Evolutionary conservation across 2,329 filamentous ascomycete species (phyloP).

Genomic region (Macrophomina phaseolina): DNA sequence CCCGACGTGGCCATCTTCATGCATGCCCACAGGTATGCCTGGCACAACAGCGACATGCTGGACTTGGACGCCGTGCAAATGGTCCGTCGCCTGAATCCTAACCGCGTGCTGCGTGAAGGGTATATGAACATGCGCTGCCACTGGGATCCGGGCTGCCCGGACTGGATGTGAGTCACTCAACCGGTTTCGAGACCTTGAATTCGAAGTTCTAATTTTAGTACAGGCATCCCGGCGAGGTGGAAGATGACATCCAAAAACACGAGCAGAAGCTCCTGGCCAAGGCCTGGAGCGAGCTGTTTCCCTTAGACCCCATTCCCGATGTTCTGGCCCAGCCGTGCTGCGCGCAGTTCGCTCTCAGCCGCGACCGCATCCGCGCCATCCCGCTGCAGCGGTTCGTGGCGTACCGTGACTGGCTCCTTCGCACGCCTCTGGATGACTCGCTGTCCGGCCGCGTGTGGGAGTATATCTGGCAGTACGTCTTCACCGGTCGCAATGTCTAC

Average conservation of each 20-base stretch:
- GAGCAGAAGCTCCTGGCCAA: conserved; percentile 53
- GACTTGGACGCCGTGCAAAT: conserved; percentile 53
- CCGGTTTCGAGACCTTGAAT: too few relatives aligned
- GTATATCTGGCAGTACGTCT: conserved; percentile 69
- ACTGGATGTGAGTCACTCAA: conserved; percentile 49
- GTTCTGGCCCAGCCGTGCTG: conserved; percentile 68
- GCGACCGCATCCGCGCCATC: conserved; percentile 61
- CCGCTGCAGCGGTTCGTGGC: conserved; percentile 61
- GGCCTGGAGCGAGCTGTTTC: conserved; percentile 56
- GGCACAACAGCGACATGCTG: conserved; percentile 63
- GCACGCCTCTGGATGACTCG: conserved; percentile 61
- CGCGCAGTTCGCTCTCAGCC: conserved; percentile 66
- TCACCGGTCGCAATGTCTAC: conserved; percentile 56
- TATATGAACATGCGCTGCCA: conserved; percentile 63
- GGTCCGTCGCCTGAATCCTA: conserved; percentile 51
- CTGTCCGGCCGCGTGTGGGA: conserved; percentile 67
- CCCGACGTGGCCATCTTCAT: conserved; percentile 66
- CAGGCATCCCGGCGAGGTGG: conserved; percentile 48
- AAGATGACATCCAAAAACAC: conserved; percentile 46
- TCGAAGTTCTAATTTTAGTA: neutral
- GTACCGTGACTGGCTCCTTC: conserved; percentile 66
- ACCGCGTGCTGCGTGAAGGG: conserved; percentile 54
- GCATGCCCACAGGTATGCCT: conserved; percentile 63
- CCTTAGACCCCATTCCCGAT: conserved; percentile 51
- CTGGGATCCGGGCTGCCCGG: conserved; percentile 62